Evolutionary conservation across 139 green algal genomes (phyloP).

Genomic region (Yamagishiella unicocca): DNA sequence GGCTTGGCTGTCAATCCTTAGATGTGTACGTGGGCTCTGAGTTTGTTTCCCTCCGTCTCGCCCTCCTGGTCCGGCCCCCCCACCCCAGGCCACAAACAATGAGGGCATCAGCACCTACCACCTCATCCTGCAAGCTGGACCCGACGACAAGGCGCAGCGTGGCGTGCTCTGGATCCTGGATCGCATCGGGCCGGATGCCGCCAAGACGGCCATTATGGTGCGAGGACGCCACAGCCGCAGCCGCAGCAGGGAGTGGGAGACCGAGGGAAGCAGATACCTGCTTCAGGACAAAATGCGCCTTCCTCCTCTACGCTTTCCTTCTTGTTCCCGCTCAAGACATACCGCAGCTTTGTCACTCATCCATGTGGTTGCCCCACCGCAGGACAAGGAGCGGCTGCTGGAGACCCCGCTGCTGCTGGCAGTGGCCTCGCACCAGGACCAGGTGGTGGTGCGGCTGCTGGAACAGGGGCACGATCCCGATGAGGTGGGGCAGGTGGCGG

Average conservation of each 20-base stretch:
- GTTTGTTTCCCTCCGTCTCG: too few species aligned
- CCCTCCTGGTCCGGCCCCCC: too few species aligned
- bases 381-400: not conserved
- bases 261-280: too few species aligned
- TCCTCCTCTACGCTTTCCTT: too few species aligned
- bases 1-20: too few species aligned
- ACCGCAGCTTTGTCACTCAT: too few species aligned
- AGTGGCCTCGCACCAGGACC: constrained; percentile 25
- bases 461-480: constrained; percentile 30
- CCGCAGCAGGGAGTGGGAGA: too few species aligned
- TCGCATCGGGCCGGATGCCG: not conserved
- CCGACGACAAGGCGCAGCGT: not conserved
- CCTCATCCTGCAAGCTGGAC: not conserved
- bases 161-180: not conserved
- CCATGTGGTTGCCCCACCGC: too few species aligned
- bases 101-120: constrained; percentile 42
- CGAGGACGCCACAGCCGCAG: not conserved
- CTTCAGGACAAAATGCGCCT: too few species aligned
- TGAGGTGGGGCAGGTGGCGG: not conserved
- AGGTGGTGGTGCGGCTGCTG: constrained; percentile 40
- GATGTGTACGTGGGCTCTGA: too few species aligned
- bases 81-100: constrained; percentile 35
- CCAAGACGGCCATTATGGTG: not conserved
- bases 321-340: too few species aligned
- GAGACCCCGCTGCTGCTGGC: constrained; percentile 49